These are phyloP conservation scores for Fusarium sp. DNA, from an alignment of 2,329 filamentous ascomycete species.

Conservation along the genomic window DNA sequence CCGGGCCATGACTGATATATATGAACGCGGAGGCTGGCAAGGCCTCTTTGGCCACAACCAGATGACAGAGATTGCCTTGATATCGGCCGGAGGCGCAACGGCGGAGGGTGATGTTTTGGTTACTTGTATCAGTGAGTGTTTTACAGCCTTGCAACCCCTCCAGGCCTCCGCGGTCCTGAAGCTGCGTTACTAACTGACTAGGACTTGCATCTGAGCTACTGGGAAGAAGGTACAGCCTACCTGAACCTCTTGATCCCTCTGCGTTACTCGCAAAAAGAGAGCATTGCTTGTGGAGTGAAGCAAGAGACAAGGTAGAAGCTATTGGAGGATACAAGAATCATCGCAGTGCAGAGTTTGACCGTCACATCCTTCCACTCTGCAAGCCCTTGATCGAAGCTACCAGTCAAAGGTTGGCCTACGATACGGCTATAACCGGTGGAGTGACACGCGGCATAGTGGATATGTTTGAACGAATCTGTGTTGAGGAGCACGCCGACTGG, in stretches of 20 bases:
- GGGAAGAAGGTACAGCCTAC: too few relatives aligned
- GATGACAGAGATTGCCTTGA: constrained; percentile 12
- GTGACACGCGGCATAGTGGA: too few relatives aligned
- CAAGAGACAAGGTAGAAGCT: not conserved
- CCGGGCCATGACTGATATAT: not conserved
- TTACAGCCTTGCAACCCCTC: not conserved
- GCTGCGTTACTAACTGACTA: not conserved
- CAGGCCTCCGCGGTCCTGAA: too few relatives aligned
- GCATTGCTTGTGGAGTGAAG: not conserved
- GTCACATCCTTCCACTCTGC: not conserved
- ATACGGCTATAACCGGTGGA: not conserved
- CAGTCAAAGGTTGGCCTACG: constrained; percentile 14
- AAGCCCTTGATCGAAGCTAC: not conserved
- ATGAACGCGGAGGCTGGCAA: constrained; percentile 9
- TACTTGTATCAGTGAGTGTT: constrained; percentile 13
- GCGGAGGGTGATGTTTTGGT: constrained; percentile 14
- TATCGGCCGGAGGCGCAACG: constrained; percentile 1
- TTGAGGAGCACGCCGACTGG: not conserved
- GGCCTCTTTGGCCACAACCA: constrained; percentile 10
- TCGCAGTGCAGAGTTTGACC: not conserved
- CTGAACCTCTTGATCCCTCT: not conserved
- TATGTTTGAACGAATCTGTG: not conserved
- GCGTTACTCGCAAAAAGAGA: not conserved
- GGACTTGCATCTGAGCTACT: not conserved
- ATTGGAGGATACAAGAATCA: not conserved